Evolutionary conservation across 805 yeast genomes (phyloP), one percentile per base, ranked within the genome.

Genomic region (Lipomyces chichibuensis): DNA sequence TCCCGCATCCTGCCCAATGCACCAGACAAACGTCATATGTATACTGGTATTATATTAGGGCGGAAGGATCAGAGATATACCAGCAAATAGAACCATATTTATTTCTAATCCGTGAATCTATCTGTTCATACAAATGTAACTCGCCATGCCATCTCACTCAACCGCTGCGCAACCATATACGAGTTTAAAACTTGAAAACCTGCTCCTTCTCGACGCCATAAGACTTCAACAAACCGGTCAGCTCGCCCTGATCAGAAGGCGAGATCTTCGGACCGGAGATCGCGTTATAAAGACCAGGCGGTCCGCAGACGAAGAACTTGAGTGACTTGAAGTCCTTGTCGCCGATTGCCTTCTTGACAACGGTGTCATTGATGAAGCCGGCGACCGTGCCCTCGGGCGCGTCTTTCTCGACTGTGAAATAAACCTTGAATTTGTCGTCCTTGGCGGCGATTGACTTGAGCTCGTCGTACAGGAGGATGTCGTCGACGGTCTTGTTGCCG

Each of bases 181-280:
- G 49, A 9, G 23, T 3, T n/a, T 71, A 73, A 53, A 73, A 73
- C 71, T 95, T 95, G 83, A 86, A 94, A 63, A 95, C 98, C 75
- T 90, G 87, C 66, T 89, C 92, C 81, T 90, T 89, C 79, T 85
- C 81, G 87, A 84, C 93, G 63, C 98, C 98, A 72, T 95, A 85
- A 57, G 94, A 98, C 74, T 87, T 87, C 77, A 95, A 86, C 61
- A 88, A 87, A 76, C 99, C 99, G 35, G 88, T 82, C 65, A 95
- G 85, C 80, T 91, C 97, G 80, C 99, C 99, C 84, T 95, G 99
- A 77, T 93, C 98, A 64, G 88, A 75, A 74, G 97, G 96, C 61
- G 95, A 87, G 58, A 81, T 83, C 85, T 94, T 94, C 74, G 80
- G 78, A 76, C 99, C 99, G 33, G 97, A 91, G 73, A 92, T 76